Evolutionary conservation across 306 rosid genomes (phyloP).

Genomic region (Rubus parviflorus): DNA sequence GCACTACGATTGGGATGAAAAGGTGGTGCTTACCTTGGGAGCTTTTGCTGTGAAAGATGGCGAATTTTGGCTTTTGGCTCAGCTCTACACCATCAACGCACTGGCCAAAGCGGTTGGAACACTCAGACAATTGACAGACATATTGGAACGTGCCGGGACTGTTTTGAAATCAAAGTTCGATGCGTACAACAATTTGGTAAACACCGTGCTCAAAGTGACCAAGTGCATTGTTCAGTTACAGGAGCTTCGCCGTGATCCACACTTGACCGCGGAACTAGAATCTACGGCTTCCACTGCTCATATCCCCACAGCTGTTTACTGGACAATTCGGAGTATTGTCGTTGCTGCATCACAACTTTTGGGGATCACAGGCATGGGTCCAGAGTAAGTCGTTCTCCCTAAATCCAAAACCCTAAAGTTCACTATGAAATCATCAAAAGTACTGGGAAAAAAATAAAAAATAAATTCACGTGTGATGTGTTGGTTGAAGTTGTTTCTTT

Average conservation of each 20-base stretch:
- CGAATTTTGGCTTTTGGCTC: conserved; percentile 54
- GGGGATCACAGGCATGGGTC: conserved; percentile 44
- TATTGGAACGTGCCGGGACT: conserved; percentile 31
- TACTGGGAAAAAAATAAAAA: no score
- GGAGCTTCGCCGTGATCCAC: conserved; percentile 43
- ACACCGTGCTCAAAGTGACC: conserved; percentile 50
- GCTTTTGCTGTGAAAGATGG: conserved; percentile 62
- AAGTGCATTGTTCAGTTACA: conserved; percentile 48
- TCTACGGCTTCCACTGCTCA: conserved; percentile 22
- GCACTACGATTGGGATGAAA: conserved; percentile 69
- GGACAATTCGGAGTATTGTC: conserved; percentile 63
- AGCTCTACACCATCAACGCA: conserved; percentile 38
- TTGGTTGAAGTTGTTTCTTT: neutral
- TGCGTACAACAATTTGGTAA: conserved; percentile 38
- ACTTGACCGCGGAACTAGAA: conserved; percentile 39
- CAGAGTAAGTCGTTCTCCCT: conserved; percentile 33
- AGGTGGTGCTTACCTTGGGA: conserved; percentile 57
- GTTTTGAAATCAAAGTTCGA: conserved; percentile 45
- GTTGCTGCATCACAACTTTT: conserved; percentile 48
- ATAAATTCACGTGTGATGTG: no score
- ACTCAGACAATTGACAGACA: conserved; percentile 53
- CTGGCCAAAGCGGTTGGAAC: conserved; percentile 54
- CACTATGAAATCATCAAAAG: neutral
- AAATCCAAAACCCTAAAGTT: neutral
- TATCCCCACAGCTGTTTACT: conserved; percentile 63